Evolutionary conservation across 345 rosid species (phyloP), one percentile per base, ranked within the genome.

Genomic region (Eucalyptus melliodora): DNA sequence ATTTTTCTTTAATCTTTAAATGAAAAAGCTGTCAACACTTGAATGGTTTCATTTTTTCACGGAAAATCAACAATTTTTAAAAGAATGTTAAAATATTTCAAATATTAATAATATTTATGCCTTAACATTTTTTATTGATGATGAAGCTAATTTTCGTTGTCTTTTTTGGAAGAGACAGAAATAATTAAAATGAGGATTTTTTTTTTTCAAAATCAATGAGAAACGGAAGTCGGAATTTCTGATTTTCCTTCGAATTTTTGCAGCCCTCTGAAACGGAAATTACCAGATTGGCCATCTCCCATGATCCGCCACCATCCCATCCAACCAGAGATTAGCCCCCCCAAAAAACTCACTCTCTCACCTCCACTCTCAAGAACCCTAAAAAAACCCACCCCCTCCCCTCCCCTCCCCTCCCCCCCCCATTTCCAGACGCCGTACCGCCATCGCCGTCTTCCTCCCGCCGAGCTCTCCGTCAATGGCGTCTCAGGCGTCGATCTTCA

Each of bases 401-500:
- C 14, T 49, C 5, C 14, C 50, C 5, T 49, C 50, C 49, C 49
- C 0, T 47, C 50, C 80, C 80, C 5, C 44, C 80, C 5, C 82
- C 44, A 69, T 34, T 69, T 17, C 4, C 44, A 37, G 82, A 19
- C 45, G 83, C 27, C 83, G 47, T 77, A 16, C 77, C 69, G 17
- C n/a, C 69, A 30, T 13, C 34, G 69, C 16, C 69, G 69, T 60
- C 69, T 37, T 65, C 86, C 59, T 55, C 11, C 42, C 86, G 8
- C 56, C 55, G 44, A 53, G 72, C 44, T 42, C 56, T 65, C 45
- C 92, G 44, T 88, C 94, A 92, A 96, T 96, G 97, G 94, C 96
- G 88, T 91, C 96, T 45, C 96, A 91, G 87, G 90, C 93, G 93
- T 53, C 94, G 77, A 94, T 95, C 89, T 89, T 95, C 12, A 34